Percentiles rank a stretch among this genome's conserved stretches.
Conservation (phyloP, 768 basidiomycete genomes). For the Pisolithus orientalis region DNA sequence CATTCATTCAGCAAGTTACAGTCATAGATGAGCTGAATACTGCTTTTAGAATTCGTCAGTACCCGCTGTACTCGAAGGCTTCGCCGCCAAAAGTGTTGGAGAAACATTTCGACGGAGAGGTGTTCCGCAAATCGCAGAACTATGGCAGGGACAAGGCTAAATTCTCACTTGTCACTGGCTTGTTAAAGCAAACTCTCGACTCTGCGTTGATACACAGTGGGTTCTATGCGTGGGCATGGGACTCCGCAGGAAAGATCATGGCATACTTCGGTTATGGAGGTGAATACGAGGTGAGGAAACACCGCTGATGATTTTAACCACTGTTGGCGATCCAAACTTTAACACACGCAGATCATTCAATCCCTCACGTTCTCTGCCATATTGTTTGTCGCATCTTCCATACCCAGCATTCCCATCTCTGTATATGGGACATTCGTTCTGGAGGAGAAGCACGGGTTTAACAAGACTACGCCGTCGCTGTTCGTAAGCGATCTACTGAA, state of each 20-base stretch:
- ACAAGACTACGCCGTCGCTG: constrained; percentile 77
- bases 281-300: constrained; percentile 58
- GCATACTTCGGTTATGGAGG: constrained; percentile 53
- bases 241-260: constrained; percentile 45
- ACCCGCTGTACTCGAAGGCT: constrained; percentile 74
- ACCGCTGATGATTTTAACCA: neutral
- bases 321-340: neutral
- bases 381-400: constrained; percentile 56
- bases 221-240: constrained; percentile 82
- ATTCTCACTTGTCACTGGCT: constrained; percentile 66
- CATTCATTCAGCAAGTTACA: neutral
- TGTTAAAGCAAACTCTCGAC: constrained; percentile 70
- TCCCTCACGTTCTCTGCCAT: constrained; percentile 73
- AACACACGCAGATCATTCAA: constrained; percentile 61
- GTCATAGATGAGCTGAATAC: neutral
- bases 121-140: constrained; percentile 83
- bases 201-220: constrained; percentile 68
- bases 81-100: constrained; percentile 67
- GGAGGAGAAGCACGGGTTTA: constrained; percentile 95
- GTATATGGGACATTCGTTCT: constrained; percentile 89
- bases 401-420: constrained; percentile 69
- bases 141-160: constrained; percentile 91
- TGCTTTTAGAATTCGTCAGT: constrained; percentile 61
- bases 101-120: constrained; percentile 57
- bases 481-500: constrained; percentile 82